These are phyloP conservation scores for Pseudopithomyces chartarum DNA, from an alignment of 2,329 filamentous ascomycete genomes.

Conservation along the genomic window DNA sequence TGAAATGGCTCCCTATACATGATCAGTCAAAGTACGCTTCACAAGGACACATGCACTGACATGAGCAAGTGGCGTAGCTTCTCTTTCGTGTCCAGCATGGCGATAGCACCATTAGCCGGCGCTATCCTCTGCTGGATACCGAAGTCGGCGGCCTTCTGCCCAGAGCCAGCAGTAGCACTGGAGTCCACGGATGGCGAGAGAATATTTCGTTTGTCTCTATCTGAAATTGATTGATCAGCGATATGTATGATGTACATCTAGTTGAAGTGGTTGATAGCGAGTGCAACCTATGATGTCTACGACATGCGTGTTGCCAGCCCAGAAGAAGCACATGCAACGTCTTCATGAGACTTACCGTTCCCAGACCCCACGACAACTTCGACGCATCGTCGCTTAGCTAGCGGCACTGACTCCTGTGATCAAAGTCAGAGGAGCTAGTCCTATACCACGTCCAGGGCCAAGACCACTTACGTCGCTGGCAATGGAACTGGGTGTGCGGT, in stretches of 20 bases:
- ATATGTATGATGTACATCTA: no score
- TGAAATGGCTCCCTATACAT: conserved; percentile 10
- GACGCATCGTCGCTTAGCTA: not conserved
- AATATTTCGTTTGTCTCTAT: not conserved
- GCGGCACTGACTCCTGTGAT: not conserved
- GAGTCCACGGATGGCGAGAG: not conserved
- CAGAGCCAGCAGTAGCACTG: not conserved
- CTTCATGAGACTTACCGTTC: not conserved
- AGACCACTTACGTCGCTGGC: not conserved
- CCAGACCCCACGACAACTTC: not conserved
- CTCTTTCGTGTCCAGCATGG: not conserved
- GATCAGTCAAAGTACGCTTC: not conserved
- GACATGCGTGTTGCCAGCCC: not conserved
- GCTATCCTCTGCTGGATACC: not conserved
- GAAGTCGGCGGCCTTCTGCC: not conserved
- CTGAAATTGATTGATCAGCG: not conserved
- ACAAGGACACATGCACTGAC: not conserved
- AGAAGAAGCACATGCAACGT: not conserved
- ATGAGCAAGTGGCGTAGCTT: not conserved
- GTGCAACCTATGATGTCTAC: not conserved
- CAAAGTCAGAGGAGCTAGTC: not conserved
- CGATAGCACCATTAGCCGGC: no score
- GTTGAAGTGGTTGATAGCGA: not conserved
- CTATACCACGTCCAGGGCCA: not conserved
- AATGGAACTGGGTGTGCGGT: not conserved